Percentiles rank a stretch among this genome's conserved stretches.
These are phyloP conservation scores for Ophiostoma australiae DNA, from an alignment of 2,329 filamentous ascomycete genomes.

Conservation along the genomic window DNA sequence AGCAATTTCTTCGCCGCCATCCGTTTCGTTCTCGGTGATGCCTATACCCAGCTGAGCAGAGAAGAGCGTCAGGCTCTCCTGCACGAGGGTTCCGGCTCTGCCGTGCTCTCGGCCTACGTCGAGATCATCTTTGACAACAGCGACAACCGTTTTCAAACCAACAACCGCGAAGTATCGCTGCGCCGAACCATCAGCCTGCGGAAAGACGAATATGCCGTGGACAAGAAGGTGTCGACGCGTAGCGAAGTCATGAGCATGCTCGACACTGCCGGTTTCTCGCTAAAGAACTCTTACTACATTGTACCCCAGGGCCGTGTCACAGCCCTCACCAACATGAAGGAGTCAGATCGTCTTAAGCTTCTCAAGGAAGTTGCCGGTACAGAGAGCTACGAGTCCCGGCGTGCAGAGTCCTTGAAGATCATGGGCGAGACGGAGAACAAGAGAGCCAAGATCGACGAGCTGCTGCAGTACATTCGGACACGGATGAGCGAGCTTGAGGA, in stretches of 20 bases:
- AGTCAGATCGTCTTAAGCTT: constrained; percentile 79
- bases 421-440: constrained; percentile 97
- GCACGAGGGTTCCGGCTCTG: constrained; percentile 96
- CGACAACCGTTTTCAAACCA: constrained; percentile 90
- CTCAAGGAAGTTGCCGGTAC: constrained; percentile 98
- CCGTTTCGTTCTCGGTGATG: constrained; percentile 95
- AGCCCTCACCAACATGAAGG: constrained; percentile 97
- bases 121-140: constrained; percentile 98
- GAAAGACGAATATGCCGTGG: constrained; percentile 97
- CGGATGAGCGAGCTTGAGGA: constrained; percentile 85
- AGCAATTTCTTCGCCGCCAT: constrained; percentile 99
- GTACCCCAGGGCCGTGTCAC: constrained; percentile 96
- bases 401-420: constrained; percentile 89
- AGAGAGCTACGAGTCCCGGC: constrained; percentile 89
- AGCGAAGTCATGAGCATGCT: constrained; percentile 91
- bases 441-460: constrained; percentile 86
- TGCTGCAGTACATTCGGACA: constrained; percentile 86
- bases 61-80: constrained; percentile 93
- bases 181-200: constrained; percentile 94
- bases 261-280: constrained; percentile 92
- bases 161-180: constrained; percentile 82
- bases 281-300: constrained; percentile 98
- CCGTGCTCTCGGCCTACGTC: constrained; percentile 98
- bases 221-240: constrained; percentile 87
- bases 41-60: constrained; percentile 90